Conservation (phyloP, 1,284 basidiomycete genomes). For the Cryptococcus sp. region DNA sequence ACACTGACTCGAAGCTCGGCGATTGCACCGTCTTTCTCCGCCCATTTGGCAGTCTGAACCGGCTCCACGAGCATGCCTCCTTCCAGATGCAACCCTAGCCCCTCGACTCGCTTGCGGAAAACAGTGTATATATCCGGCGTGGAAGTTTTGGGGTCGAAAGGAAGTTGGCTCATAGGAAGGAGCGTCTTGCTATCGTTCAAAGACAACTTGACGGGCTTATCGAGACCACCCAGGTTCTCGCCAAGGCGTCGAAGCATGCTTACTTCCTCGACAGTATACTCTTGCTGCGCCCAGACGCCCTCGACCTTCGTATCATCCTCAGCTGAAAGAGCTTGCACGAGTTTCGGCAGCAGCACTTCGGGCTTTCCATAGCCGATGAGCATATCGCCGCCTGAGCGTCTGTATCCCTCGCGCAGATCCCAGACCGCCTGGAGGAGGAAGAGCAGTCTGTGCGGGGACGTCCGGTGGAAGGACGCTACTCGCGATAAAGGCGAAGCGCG, state of each 20-base stretch:
- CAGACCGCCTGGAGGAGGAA: conserved; percentile 59
- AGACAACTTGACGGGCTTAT: conserved; percentile 23
- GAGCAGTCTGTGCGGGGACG: conserved; percentile 50
- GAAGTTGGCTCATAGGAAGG: conserved; percentile 54
- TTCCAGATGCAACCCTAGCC: conserved; percentile 49
- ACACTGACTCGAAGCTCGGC: conserved; percentile 15
- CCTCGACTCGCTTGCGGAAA: conserved; percentile 58
- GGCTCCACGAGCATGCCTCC: conserved; percentile 48
- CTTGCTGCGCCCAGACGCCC: conserved; percentile 32
- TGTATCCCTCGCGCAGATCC: conserved; percentile 55
- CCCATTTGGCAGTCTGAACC: conserved; percentile 28
- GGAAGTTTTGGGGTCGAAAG: conserved; percentile 50
- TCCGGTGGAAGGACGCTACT: conserved; percentile 58
- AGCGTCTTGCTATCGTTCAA: conserved; percentile 49
- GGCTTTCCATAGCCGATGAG: conserved; percentile 58
- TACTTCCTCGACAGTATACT: conserved; percentile 30
- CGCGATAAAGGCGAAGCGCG: conserved; percentile 46
- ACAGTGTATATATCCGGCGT: conserved; percentile 59
- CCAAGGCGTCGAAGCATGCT: conserved; percentile 8
- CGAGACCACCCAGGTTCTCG: conserved; percentile 23
- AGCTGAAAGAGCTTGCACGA: conserved; percentile 50
- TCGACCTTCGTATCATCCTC: conserved; percentile 42
- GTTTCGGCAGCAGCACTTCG: conserved; percentile 51
- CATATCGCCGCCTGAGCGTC: conserved; percentile 55
- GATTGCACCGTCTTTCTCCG: conserved; percentile 1